A percentile compares a stretch with the other conserved stretches of the same genome.
These are phyloP conservation scores for Penicillium sp. DNA, from an alignment of 2,329 filamentous ascomycete genomes.

Conservation along the genomic window DNA sequence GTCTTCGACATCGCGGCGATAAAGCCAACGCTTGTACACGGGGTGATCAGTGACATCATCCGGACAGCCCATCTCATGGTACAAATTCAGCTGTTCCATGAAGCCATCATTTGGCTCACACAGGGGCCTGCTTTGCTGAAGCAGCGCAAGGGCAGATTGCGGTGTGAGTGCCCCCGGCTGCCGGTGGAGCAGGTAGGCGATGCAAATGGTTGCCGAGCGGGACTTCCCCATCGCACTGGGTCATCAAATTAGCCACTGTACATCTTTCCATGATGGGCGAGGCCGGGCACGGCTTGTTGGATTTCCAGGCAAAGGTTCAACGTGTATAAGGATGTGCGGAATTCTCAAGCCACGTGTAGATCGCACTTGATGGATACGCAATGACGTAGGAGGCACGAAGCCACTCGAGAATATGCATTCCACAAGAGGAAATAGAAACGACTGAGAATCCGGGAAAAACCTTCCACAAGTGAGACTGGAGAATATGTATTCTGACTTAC, in stretches of 20 bases:
- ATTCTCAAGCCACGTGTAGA: conserved; percentile 13
- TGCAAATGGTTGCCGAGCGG: conserved; percentile 76
- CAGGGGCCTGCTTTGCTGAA: conserved; percentile 69
- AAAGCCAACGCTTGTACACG: conserved; percentile 76
- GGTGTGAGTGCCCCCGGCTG: conserved; percentile 57
- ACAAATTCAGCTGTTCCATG: conserved; percentile 82
- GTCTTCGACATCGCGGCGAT: conserved; percentile 62
- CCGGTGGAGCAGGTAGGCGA: conserved; percentile 75
- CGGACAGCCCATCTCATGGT: conserved; percentile 82
- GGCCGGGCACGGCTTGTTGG: neutral
- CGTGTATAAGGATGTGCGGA: conserved; percentile 1
- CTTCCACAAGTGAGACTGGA: neutral
- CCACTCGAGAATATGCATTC: neutral
- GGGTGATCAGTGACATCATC: conserved; percentile 65
- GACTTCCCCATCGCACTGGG: conserved; percentile 93
- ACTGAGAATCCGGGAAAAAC: neutral
- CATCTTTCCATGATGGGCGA: neutral
- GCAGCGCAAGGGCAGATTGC: conserved; percentile 64
- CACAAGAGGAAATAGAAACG: neutral
- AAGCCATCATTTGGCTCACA: conserved; percentile 91
- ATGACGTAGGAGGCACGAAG: conserved; percentile 18
- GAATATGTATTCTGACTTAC: conserved; percentile 48
- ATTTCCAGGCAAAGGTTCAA: conserved; percentile 1
- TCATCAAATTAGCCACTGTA: conserved; percentile 21
- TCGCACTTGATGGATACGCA: conserved; percentile 10